phyloP scores from a whole-genome alignment of 768 basidiomycete species.

The Suillus decipiens region DNA sequence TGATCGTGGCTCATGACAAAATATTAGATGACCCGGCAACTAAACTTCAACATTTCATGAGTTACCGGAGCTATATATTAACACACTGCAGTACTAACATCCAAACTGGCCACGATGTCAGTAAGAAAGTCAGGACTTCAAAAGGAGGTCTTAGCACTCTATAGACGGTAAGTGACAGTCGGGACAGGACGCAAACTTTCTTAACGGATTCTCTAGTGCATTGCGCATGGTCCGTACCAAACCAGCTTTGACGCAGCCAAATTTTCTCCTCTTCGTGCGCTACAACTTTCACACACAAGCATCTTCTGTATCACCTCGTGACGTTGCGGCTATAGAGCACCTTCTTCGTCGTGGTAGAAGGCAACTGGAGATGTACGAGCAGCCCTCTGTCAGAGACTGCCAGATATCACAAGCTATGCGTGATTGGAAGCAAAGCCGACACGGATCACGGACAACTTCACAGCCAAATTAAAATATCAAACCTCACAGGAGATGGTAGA shows the following conservation, averaged over 20 bases:
- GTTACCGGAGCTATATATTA: not conserved
- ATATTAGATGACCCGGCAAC: constrained; percentile 1
- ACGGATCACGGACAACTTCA: constrained; percentile 13
- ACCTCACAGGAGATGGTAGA: not conserved
- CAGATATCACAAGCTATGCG: constrained; percentile 73
- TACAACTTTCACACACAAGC: constrained; percentile 72
- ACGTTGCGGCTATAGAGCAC: constrained; percentile 73
- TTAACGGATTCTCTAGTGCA: constrained; percentile 46
- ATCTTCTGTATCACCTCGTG: constrained; percentile 57
- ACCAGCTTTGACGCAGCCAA: constrained; percentile 56
- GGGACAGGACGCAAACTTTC: constrained; percentile 12
- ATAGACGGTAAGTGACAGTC: constrained; percentile 48
- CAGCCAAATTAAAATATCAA: not conserved
- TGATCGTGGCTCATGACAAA: constrained; percentile 13
- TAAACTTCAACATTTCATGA: constrained; percentile 3
- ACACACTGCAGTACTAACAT: not conserved
- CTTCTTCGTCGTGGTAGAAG: constrained; percentile 67
- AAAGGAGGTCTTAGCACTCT: constrained; percentile 51
- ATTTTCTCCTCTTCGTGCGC: constrained; percentile 68
- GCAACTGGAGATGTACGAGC: constrained; percentile 73
- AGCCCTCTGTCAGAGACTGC: constrained; percentile 67
- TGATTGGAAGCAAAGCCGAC: constrained; percentile 53
- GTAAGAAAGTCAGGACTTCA: constrained; percentile 49
- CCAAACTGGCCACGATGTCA: constrained; percentile 25
- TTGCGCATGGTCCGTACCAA: constrained; percentile 75